Percentiles rank a stretch among this genome's conserved stretches.
Evolutionary conservation across 169 alveolate genomes (phyloP).

Genomic region (Eimeria brunetti): DNA sequence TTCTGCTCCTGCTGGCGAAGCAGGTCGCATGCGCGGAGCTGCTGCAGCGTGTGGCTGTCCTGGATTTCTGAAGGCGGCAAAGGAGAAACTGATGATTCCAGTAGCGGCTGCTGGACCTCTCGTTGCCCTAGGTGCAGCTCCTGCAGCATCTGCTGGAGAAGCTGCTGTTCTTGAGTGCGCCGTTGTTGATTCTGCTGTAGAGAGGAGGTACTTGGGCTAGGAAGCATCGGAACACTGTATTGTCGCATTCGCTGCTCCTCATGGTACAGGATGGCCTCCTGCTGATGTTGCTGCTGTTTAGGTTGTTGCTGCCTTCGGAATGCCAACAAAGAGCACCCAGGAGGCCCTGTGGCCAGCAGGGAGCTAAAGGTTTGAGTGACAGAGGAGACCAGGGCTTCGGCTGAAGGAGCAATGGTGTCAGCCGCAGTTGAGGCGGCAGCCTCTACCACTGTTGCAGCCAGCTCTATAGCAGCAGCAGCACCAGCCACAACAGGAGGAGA

Average conservation of each 20-base stretch:
- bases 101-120: background rate
- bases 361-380: background rate
- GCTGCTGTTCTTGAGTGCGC: background rate
- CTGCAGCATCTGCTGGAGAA: background rate
- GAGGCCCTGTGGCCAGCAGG: constrained; percentile 3
- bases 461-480: constrained; percentile 35
- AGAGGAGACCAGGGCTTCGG: constrained; percentile 12
- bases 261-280: background rate
- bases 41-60: constrained; percentile 6
- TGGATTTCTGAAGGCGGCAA: background rate
- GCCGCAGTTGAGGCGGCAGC: constrained; percentile 37
- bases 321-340: background rate
- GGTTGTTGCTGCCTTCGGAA: constrained; percentile 24
- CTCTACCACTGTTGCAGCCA: constrained; percentile 23
- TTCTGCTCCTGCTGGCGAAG: constrained; percentile 1
- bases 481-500: background rate
- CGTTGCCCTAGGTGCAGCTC: background rate
- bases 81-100: background rate
- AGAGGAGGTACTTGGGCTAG: background rate
- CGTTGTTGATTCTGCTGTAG: background rate
- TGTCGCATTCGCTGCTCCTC: background rate
- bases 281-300: background rate
- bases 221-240: background rate
- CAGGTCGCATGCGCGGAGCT: background rate
- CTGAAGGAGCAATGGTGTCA: constrained; percentile 1